A percentile compares a stretch with the other conserved stretches of the same genome.
phyloP scores from a whole-genome alignment of 2,329 filamentous ascomycete species.

The Domatiomyces globalis region DNA sequence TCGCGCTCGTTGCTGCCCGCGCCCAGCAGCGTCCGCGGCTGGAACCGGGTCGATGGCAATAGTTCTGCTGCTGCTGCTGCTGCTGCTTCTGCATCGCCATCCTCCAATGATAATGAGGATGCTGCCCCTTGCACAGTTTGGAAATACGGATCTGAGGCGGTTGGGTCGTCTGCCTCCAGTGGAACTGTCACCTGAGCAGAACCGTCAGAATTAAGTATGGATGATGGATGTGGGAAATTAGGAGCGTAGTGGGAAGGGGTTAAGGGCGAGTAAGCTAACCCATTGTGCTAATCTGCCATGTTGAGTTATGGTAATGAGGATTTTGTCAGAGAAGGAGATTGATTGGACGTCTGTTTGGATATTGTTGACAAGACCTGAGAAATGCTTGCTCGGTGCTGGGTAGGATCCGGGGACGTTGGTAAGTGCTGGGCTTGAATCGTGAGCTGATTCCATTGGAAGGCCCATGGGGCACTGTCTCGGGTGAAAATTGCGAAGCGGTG shows the following conservation, averaged over 20 bases:
- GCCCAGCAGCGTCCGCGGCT: slow-evolving; percentile 73
- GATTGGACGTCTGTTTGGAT: slow-evolving; percentile 57
- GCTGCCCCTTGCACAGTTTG: slow-evolving; percentile 22
- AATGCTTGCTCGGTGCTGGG: slow-evolving; percentile 49
- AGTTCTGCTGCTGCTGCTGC: slow-evolving; percentile 40
- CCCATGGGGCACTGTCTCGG: background rate
- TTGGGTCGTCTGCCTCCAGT: slow-evolving; percentile 54
- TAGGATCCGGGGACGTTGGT: slow-evolving; percentile 38
- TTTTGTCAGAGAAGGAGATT: slow-evolving; percentile 73
- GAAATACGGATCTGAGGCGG: slow-evolving; percentile 21
- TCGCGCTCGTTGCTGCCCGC: slow-evolving; percentile 67
- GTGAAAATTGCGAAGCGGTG: too few species aligned
- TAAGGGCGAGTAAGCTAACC: slow-evolving; percentile 40
- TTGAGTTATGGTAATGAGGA: slow-evolving; percentile 79
- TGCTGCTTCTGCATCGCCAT: slow-evolving; percentile 30
- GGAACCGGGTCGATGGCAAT: slow-evolving; percentile 68
- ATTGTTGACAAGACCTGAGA: slow-evolving; percentile 50
- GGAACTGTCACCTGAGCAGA: slow-evolving; percentile 47
- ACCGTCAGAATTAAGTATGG: slow-evolving; percentile 20
- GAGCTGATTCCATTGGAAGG: background rate
- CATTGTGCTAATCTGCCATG: slow-evolving; percentile 77
- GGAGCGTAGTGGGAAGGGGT: background rate
- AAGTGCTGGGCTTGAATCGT: slow-evolving; percentile 1
- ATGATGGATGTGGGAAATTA: slow-evolving; percentile 2
- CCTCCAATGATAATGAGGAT: slow-evolving; percentile 22